A percentile compares a stretch with the other conserved stretches of the same genome.
Conservation (phyloP, 2,329 filamentous ascomycete genomes). For the Fusarium fujikuroi region DNA sequence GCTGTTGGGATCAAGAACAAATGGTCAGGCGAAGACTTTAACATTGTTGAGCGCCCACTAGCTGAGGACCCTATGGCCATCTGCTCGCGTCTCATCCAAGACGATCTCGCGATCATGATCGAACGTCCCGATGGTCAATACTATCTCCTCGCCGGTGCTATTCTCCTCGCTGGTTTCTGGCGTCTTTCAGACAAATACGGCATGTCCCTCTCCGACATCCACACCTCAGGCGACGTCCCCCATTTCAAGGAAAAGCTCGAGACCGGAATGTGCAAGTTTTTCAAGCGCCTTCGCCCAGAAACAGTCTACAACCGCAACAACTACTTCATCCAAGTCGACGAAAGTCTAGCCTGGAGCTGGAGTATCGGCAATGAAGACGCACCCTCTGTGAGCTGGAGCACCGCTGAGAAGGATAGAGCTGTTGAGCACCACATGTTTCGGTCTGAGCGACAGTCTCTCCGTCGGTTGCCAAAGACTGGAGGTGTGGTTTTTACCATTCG, state of each 20-base stretch:
- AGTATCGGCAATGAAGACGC: conserved; percentile 80
- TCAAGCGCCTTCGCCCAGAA: conserved; percentile 75
- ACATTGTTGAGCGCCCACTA: conserved; percentile 72
- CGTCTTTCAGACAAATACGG: conserved; percentile 82
- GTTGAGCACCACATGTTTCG: conserved; percentile 81
- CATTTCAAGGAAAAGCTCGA: conserved; percentile 77
- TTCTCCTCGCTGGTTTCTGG: conserved; percentile 87
- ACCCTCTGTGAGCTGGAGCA: conserved; percentile 74
- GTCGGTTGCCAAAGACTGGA: conserved; percentile 68
- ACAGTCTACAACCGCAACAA: conserved; percentile 76
- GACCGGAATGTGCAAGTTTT: conserved; percentile 84
- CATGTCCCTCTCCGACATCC: conserved; percentile 82
- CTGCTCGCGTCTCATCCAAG: conserved; percentile 77
- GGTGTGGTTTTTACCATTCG: conserved; percentile 79
- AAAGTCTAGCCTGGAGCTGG: conserved; percentile 77
- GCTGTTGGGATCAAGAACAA: conserved; percentile 74
- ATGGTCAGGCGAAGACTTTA: conserved; percentile 76
- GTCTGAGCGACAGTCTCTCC: conserved; percentile 77
- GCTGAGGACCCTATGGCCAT: conserved; percentile 83
- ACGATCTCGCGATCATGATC: conserved; percentile 87
- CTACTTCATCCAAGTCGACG: conserved; percentile 90
- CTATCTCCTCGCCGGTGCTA: conserved; percentile 80
- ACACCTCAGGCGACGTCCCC: conserved; percentile 80
- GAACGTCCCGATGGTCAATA: conserved; percentile 81
- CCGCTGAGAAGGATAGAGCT: conserved; percentile 77